phyloP scores from a whole-genome alignment of 768 basidiomycete species.

The Sistotremastrum niveocremeum region DNA sequence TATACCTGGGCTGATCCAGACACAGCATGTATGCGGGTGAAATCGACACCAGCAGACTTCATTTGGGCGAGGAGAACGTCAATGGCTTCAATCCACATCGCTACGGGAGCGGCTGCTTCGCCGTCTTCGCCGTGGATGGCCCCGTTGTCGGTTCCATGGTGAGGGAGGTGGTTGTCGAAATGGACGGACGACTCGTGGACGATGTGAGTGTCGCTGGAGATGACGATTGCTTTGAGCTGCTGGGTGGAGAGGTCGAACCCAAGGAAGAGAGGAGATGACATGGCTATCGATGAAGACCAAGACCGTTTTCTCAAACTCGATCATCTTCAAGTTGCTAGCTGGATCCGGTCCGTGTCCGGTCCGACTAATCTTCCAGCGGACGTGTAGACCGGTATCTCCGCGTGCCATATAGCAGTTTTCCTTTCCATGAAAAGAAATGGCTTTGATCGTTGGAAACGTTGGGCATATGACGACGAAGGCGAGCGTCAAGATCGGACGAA shows the following conservation, averaged over 20 bases:
- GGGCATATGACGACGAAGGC: too few species aligned
- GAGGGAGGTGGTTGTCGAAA: slow-evolving; percentile 69
- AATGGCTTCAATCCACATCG: slow-evolving; percentile 77
- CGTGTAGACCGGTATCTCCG: too few species aligned
- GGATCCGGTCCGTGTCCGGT: too few species aligned
- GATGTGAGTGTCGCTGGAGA: slow-evolving; percentile 40
- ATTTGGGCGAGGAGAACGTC: slow-evolving; percentile 61
- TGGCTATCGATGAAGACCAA: too few species aligned
- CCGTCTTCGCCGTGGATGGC: slow-evolving; percentile 50
- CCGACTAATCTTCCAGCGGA: too few species aligned
- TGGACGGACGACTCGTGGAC: slow-evolving; percentile 61
- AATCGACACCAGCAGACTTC: slow-evolving; percentile 43
- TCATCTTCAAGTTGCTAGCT: too few species aligned
- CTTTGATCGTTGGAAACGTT: too few species aligned
- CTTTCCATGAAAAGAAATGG: too few species aligned
- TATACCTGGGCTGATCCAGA: slow-evolving; percentile 69
- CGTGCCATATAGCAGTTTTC: too few species aligned
- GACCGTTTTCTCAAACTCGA: too few species aligned
- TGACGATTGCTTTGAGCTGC: slow-evolving; percentile 64
- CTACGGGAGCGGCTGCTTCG: slow-evolving; percentile 68
- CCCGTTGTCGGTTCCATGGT: slow-evolving; percentile 53
- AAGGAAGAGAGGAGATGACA: slow-evolving; percentile 36
- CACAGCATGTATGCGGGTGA: slow-evolving; percentile 44
- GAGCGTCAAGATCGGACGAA: too few species aligned
- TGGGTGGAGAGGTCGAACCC: slow-evolving; percentile 85